Conservation (phyloP, 257 asterid genomes). For the Solanum pimpinellifolium region DNA sequence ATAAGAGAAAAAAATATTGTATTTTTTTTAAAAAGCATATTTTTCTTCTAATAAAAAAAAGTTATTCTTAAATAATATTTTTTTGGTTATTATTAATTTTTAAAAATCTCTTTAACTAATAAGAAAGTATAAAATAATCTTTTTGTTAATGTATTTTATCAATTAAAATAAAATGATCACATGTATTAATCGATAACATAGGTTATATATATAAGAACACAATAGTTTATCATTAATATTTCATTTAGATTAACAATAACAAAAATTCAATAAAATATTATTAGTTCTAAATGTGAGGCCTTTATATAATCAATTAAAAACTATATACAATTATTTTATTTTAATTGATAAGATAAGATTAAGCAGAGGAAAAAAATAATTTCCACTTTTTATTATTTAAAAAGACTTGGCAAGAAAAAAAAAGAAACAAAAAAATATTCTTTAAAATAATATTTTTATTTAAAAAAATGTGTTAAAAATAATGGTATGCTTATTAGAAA, state of each 20-base stretch:
- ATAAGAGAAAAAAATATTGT: too few relatives aligned
- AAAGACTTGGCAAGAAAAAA: background rate
- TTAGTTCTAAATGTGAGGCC: background rate
- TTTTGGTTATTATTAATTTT: too few relatives aligned
- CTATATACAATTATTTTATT: too few relatives aligned
- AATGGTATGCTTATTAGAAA: background rate
- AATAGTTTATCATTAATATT: background rate
- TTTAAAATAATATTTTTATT: too few relatives aligned
- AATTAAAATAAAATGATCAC: too few relatives aligned
- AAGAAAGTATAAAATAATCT: too few relatives aligned
- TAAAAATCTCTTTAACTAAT: too few relatives aligned
- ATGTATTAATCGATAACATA: background rate
- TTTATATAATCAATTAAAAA: background rate
- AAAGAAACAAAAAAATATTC: too few relatives aligned
- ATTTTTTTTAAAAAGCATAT: too few relatives aligned
- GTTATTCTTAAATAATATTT: too few relatives aligned
- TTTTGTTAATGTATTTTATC: background rate
- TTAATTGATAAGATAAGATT: background rate
- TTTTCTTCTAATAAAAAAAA: too few relatives aligned
- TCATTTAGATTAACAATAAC: background rate
- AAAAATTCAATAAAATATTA: background rate
- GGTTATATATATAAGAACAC: too few relatives aligned
- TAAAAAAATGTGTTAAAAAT: background rate
- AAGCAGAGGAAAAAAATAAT: background rate
- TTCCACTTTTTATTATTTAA: background rate